Evolutionary conservation across 129 eudicot genomes (phyloP), one percentile per base, ranked within the genome.

Genomic region (Artemisia argyi): DNA sequence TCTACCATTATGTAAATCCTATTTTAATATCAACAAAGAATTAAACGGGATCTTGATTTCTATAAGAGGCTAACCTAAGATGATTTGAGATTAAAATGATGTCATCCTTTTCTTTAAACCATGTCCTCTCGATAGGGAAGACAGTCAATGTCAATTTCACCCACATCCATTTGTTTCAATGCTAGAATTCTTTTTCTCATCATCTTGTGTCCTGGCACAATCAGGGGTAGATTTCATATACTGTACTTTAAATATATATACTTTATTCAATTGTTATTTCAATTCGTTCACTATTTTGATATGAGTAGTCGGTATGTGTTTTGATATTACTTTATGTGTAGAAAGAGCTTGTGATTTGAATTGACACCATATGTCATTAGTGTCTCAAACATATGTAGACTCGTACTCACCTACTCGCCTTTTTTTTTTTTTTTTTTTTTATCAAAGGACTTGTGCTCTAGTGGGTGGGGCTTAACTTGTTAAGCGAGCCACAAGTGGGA

Each of bases 121-220:
- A 65, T 80, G 88, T 69, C 82, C 88, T 76, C 88, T 76, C 74
- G 58, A 58, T 73, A 69, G 46, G 80, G 85, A 74, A 60, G 82
- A 79, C 84, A 79, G 67, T 69, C 76, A 75, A 65, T 76, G 87
- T 75, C 73, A 59, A 47, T 59, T 22, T 57, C 67, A 71, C 49
- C 65, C 81, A 74, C 78, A 66, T 70, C 20, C 73, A 32, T 66
- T 51, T 60, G 57, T 83, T 81, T 69, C 76, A 61, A 62, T 30
- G 47, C 35, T 63, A 62, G 62, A 69, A 54, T 69, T 51, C 52
- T 11, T 13, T 64, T 20, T 64, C 49, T 68, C 75, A 73, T 74
- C 69, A 54, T 74, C 68, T 69, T 61, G 52, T 74, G 64, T 69
- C 72, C 54, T 42, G 2, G 53, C 68, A 58, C 62, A 73, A 35